phyloP scores from a whole-genome alignment of 768 basidiomycete genomes.

The Lactarius vividus region DNA sequence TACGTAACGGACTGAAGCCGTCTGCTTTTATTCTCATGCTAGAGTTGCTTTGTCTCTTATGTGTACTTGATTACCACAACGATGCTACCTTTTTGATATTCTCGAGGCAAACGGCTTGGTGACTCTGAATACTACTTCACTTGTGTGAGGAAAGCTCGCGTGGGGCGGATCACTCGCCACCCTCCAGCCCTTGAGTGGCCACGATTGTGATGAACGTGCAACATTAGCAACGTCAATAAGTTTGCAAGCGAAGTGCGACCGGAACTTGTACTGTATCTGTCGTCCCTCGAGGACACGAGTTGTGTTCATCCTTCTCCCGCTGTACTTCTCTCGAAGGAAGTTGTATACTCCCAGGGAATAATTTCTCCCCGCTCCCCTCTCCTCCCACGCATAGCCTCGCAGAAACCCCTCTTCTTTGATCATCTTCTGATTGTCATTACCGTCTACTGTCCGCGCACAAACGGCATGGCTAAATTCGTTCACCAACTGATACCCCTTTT shows the following conservation, averaged over 20 bases:
- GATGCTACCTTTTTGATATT: neutral
- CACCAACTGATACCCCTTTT: conserved; percentile 4
- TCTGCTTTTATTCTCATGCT: conserved; percentile 7
- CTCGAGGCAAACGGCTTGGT: neutral
- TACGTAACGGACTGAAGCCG: conserved; percentile 5
- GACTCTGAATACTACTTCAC: neutral
- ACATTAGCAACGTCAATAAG: neutral
- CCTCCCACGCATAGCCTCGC: neutral
- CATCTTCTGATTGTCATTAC: conserved; percentile 1
- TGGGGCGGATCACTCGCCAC: neutral
- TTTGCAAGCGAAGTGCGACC: neutral
- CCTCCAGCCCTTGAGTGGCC: neutral
- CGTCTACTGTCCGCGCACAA: neutral
- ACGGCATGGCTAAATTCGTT: neutral
- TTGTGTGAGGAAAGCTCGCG: neutral
- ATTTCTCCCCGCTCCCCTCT: neutral
- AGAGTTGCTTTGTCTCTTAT: neutral
- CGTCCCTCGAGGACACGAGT: neutral
- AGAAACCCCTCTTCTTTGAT: neutral
- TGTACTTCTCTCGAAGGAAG: neutral
- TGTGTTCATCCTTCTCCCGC: neutral
- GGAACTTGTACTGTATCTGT: neutral
- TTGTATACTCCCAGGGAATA: neutral
- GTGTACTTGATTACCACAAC: conserved; percentile 9
- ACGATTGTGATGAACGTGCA: neutral